Evolutionary conservation across 345 rosid genomes (phyloP), one percentile per base, ranked within the genome.

Genomic region (Melastoma malabathricum): DNA sequence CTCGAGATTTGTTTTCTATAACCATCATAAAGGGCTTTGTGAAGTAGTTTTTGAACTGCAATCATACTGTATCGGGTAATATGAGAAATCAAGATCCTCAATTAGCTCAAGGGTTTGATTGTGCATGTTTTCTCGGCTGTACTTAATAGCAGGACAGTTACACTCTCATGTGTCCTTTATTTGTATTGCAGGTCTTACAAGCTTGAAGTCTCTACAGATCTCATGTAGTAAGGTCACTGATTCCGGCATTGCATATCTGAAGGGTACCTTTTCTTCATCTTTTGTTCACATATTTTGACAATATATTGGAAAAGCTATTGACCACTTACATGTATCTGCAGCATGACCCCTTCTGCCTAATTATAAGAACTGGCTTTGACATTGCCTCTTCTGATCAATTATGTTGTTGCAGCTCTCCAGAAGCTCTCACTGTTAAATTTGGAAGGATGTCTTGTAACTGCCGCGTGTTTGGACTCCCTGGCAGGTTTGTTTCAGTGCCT

Each of bases 401-500:
- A 34, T 34, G 6, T 34, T 34, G 12, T 50, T 61, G 61, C 75
- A 86, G 96, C 80, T 63, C 66, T 89, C 66, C 72, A 78, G 48
- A 80, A 76, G 68, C 96, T 89, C 58, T 71, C 69, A 51, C 60
- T 78, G 22, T 59, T 89, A 61, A 89, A 86, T 64, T 73, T 86
- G 82, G 96, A 89, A 66, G 97, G 97, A 18, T 89, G 96, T 59
- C 76, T 62, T 18, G 84, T 89, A 31, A 79, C 90, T 45, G 77
- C 92, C 58, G 84, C 80, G 48, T 86, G 98, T 67, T 65, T 86
- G 75, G 86, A 80, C 47, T 71, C 83, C 57, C 74, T 89, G 60
- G 68, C 92, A 65, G 98, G 98, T 81, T 60, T 51, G 57, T 14
- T 47, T 56, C 29, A 8, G 9, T 34, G 41, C 12, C 41, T 34